phyloP scores from a whole-genome alignment of 176 grass and related monocot genomes.

The Pontederia paniculata region DNA sequence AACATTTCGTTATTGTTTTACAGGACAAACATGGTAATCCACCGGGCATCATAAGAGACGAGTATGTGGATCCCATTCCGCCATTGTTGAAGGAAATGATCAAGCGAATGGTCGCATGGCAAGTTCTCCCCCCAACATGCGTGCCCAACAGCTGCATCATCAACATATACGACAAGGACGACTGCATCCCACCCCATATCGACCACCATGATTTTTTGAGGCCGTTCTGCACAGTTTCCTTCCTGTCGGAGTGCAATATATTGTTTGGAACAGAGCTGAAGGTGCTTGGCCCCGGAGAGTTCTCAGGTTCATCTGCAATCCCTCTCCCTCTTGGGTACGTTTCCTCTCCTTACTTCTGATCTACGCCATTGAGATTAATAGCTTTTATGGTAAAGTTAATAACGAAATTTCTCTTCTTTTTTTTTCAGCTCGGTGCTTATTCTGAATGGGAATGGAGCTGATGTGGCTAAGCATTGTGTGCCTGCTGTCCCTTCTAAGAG shows the following conservation, averaged over 20 bases:
- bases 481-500: slow-evolving; percentile 43
- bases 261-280: slow-evolving; percentile 28
- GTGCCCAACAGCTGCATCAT: slow-evolving; percentile 58
- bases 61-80: slow-evolving; percentile 39
- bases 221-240: slow-evolving; percentile 59
- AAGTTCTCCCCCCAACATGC: slow-evolving; percentile 29
- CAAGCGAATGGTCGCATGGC: slow-evolving; percentile 32
- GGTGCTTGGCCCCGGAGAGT: slow-evolving; percentile 28
- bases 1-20: neutral
- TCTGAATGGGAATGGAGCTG: slow-evolving; percentile 42
- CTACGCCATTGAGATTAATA: neutral
- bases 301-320: slow-evolving; percentile 22
- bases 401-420: too few species aligned
- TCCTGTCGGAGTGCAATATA: slow-evolving; percentile 39
- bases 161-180: slow-evolving; percentile 49
- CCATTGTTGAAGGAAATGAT: slow-evolving; percentile 33
- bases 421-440: slow-evolving; percentile 50
- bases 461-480: slow-evolving; percentile 58
- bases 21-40: slow-evolving; percentile 37
- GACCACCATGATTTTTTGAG: slow-evolving; percentile 44
- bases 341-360: neutral
- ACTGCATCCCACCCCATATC: slow-evolving; percentile 66
- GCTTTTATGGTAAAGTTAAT: too few species aligned
- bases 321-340: slow-evolving; percentile 24
- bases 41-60: slow-evolving; percentile 37